These are phyloP conservation scores for Tetrapisispora phaffii DNA, from an alignment of 805 yeast genomes.

Conservation along the genomic window DNA sequence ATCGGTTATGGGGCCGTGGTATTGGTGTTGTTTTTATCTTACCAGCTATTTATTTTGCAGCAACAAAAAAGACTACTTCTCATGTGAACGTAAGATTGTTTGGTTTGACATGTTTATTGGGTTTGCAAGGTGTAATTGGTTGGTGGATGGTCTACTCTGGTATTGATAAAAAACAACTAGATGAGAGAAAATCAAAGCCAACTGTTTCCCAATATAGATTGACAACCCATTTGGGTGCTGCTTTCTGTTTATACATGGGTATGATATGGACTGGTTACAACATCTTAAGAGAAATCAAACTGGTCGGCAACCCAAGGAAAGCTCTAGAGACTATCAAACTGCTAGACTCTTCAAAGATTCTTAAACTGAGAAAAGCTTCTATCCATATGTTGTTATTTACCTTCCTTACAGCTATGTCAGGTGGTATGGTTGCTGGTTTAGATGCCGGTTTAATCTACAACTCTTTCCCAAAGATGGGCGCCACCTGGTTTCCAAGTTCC, in stretches of 20 bases:
- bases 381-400: constrained; percentile 54
- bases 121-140: constrained; percentile 91
- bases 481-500: constrained; percentile 61
- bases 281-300: constrained; percentile 62
- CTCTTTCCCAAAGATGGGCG: constrained; percentile 96
- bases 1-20: constrained; percentile 82
- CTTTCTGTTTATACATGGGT: constrained; percentile 76
- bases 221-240: constrained; percentile 90
- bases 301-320: constrained; percentile 52
- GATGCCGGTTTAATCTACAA: constrained; percentile 97
- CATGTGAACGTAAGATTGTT: constrained; percentile 59
- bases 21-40: constrained; percentile 75
- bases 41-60: constrained; percentile 79
- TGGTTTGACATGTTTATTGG: constrained; percentile 68
- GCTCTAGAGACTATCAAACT: constrained; percentile 47
- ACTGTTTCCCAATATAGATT: constrained; percentile 92
- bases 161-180: constrained; percentile 66
- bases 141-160: constrained; percentile 99
- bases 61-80: constrained; percentile 51
- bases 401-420: constrained; percentile 89
- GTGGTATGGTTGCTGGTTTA: constrained; percentile 95
- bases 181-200: constrained; percentile 83
- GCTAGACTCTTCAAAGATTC: constrained; percentile 52
- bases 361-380: constrained; percentile 46
- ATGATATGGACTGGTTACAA: constrained; percentile 87